Evolutionary conservation across 257 asterid species (phyloP).

Genomic region (Solanum virginianum): DNA sequence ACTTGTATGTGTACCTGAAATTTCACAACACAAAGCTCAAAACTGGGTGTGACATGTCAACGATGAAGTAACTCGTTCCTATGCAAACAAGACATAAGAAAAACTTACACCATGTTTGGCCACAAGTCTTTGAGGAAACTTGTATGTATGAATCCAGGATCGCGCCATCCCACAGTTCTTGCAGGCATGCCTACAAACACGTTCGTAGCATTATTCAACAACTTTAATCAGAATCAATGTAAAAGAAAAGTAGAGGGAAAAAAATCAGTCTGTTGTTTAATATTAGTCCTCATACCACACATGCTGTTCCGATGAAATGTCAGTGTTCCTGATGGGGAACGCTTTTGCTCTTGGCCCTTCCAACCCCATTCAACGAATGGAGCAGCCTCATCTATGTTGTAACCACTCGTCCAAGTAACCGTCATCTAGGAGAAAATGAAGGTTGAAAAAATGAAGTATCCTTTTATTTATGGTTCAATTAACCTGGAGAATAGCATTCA

Average conservation of each 20-base stretch:
- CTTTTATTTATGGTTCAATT: no score
- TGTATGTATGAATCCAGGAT: slow-evolving; percentile 90
- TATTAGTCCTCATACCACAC: slow-evolving; percentile 48
- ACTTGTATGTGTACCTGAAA: slow-evolving; percentile 58
- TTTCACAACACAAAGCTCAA: neutral
- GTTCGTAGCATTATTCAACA: neutral
- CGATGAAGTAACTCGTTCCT: neutral
- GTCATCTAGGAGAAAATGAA: no score
- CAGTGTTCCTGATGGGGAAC: slow-evolving; percentile 64
- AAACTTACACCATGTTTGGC: slow-evolving; percentile 61
- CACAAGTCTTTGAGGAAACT: slow-evolving; percentile 79
- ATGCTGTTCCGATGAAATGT: slow-evolving; percentile 59
- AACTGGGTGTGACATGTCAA: neutral
- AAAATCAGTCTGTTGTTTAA: neutral
- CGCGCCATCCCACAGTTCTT: slow-evolving; percentile 90
- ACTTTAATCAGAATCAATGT: neutral
- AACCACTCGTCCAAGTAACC: no score
- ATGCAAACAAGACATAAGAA: neutral
- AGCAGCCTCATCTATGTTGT: no score
- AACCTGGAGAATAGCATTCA: no score
- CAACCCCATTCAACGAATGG: slow-evolving; percentile 52
- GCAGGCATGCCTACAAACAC: slow-evolving; percentile 61
- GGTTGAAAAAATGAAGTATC: no score
- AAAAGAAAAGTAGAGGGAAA: no score
- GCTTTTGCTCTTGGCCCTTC: slow-evolving; percentile 21